These are phyloP conservation scores for Meyerozyma elateridarum DNA, from an alignment of 1,139 yeast species.

Conservation along the genomic window DNA sequence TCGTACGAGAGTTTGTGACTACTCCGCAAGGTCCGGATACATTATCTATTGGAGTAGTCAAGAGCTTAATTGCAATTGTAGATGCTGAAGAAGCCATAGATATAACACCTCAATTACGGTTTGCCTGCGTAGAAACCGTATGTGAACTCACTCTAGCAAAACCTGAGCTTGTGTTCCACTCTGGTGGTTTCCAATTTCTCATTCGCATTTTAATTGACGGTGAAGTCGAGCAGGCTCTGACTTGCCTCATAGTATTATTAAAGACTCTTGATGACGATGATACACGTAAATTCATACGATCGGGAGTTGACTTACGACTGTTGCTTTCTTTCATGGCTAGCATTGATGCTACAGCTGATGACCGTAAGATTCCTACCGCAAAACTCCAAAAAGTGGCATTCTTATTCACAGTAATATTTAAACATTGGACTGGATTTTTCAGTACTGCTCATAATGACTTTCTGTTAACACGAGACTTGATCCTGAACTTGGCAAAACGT, in stretches of 20 bases:
- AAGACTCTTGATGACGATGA: constrained; percentile 57
- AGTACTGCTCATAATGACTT: constrained; percentile 59
- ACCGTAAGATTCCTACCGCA: constrained; percentile 21
- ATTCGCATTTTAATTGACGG: constrained; percentile 61
- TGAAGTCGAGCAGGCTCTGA: constrained; percentile 50
- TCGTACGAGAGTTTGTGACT: constrained; percentile 59
- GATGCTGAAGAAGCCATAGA: constrained; percentile 11
- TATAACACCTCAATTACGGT: background rate
- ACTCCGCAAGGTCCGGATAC: constrained; percentile 53
- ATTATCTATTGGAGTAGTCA: constrained; percentile 61
- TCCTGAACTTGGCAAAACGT: constrained; percentile 60
- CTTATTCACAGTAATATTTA: constrained; percentile 56
- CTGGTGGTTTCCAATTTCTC: constrained; percentile 63
- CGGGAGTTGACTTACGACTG: constrained; percentile 61
- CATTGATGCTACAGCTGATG: constrained; percentile 7
- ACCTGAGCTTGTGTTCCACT: constrained; percentile 56
- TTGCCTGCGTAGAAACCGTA: constrained; percentile 59
- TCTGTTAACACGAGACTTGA: constrained; percentile 51
- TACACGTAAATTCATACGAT: constrained; percentile 51
- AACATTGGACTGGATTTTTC: constrained; percentile 75
- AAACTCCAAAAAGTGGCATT: constrained; percentile 60
- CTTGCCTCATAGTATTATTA: constrained; percentile 53
- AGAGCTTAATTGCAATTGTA: constrained; percentile 68
- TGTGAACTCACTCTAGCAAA: constrained; percentile 62
- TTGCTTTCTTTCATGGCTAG: constrained; percentile 56